phyloP scores from a whole-genome alignment of 2,329 filamentous ascomycete genomes.

The Lecanicillium sp. region DNA sequence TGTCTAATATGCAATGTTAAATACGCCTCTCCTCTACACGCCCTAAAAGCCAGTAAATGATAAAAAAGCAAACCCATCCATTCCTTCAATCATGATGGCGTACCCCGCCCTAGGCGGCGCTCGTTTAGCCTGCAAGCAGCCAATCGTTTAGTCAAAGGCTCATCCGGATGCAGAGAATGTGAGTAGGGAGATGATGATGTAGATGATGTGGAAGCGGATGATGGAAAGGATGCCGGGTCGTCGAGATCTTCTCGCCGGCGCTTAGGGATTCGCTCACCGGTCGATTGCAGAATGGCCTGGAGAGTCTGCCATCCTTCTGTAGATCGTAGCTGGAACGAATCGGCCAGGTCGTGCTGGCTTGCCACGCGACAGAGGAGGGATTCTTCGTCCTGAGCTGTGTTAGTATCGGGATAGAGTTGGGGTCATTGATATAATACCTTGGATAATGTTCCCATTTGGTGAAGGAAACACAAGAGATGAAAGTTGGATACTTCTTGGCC shows the following conservation, averaged over 20 bases:
- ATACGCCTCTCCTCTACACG: too few species aligned
- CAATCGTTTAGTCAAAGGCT: slow-evolving; percentile 58
- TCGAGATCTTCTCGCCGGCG: slow-evolving; percentile 38
- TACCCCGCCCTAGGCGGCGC: slow-evolving; percentile 8
- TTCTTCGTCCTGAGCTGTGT: slow-evolving; percentile 68
- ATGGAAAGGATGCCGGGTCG: slow-evolving; percentile 13
- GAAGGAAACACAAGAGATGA: slow-evolving; percentile 83
- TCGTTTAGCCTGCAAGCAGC: slow-evolving; percentile 56
- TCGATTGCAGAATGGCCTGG: slow-evolving; percentile 86
- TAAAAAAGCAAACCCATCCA: too few species aligned
- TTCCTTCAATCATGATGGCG: too few species aligned
- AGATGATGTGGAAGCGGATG: slow-evolving; percentile 16
- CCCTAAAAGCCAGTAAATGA: too few species aligned
- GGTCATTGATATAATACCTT: slow-evolving; percentile 55
- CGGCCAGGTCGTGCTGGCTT: slow-evolving; percentile 68
- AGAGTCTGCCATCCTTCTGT: slow-evolving; percentile 91
- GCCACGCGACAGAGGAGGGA: slow-evolving; percentile 78
- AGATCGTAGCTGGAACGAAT: slow-evolving; percentile 75
- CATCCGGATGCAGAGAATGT: slow-evolving; percentile 27
- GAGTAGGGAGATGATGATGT: slow-evolving; percentile 17
- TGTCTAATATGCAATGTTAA: too few species aligned
- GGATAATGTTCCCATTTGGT: slow-evolving; percentile 69
- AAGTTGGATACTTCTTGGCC: slow-evolving; percentile 79
- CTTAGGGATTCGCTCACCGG: slow-evolving; percentile 92
- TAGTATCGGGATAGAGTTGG: slow-evolving; percentile 2